Evolutionary conservation across 2,329 filamentous ascomycete species (phyloP).

Genomic region (Aspergillus ochraceus): DNA sequence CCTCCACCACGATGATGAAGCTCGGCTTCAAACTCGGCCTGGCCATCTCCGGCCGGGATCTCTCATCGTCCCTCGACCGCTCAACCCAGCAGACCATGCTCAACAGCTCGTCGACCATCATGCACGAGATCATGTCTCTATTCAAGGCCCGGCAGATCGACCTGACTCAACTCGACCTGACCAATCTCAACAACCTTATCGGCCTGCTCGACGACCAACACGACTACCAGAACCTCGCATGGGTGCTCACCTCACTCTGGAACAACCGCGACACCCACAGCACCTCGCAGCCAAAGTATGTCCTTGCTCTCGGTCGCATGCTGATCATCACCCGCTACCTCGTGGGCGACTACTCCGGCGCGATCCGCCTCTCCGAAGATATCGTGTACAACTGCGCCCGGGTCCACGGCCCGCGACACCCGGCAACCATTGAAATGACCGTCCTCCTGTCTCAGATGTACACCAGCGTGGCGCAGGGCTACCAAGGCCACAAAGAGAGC

Average conservation of each 20-base stretch:
- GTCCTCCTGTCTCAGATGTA: slow-evolving; percentile 53
- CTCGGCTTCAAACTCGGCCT: slow-evolving; percentile 37
- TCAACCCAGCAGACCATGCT: slow-evolving; percentile 38
- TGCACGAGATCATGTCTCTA: slow-evolving; percentile 42
- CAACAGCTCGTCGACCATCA: slow-evolving; percentile 41
- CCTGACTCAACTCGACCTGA: slow-evolving; percentile 42
- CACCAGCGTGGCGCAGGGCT: slow-evolving; percentile 43
- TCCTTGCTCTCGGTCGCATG: slow-evolving; percentile 51
- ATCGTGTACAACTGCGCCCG: slow-evolving; percentile 58
- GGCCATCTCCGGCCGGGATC: slow-evolving; percentile 37
- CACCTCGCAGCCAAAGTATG: slow-evolving; percentile 38
- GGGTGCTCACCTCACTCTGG: slow-evolving; percentile 47
- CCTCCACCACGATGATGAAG: slow-evolving; percentile 31
- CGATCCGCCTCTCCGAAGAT: slow-evolving; percentile 53
- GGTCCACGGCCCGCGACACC: slow-evolving; percentile 51
- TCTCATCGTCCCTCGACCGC: slow-evolving; percentile 33
- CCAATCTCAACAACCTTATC: slow-evolving; percentile 45
- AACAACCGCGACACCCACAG: slow-evolving; percentile 44
- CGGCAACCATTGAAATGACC: slow-evolving; percentile 51
- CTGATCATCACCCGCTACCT: slow-evolving; percentile 54
- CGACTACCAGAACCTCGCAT: slow-evolving; percentile 46
- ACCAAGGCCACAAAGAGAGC: slow-evolving; percentile 33
- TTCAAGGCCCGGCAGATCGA: slow-evolving; percentile 44
- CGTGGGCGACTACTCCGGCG: slow-evolving; percentile 45
- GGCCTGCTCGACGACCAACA: slow-evolving; percentile 46